These are phyloP conservation scores for Aschersonia sp. DNA, from an alignment of 2,329 filamentous ascomycete genomes.

Conservation along the genomic window DNA sequence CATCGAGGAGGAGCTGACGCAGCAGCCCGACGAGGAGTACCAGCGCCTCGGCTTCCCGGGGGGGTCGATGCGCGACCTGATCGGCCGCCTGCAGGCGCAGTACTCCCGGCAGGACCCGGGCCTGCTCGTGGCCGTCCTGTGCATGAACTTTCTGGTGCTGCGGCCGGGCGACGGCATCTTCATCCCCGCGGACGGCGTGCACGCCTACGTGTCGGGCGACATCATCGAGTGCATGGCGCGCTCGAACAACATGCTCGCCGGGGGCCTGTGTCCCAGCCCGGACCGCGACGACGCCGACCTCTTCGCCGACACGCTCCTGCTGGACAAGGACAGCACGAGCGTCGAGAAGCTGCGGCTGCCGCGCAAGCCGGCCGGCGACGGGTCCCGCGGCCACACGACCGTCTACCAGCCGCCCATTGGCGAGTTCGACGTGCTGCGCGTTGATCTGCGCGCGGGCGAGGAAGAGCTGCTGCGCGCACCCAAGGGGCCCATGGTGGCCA, in stretches of 20 bases:
- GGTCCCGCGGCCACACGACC: conserved; percentile 43
- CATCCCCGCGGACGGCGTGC: conserved; percentile 59
- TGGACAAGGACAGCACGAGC: conserved; percentile 23
- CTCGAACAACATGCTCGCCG: conserved; percentile 60
- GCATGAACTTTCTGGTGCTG: conserved; percentile 61
- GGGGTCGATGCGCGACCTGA: conserved; percentile 38
- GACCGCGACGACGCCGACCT: conserved; percentile 51
- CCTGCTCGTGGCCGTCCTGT: conserved; percentile 51
- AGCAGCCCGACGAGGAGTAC: not conserved
- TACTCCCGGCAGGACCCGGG: conserved; percentile 51
- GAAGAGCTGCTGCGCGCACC: conserved; percentile 28
- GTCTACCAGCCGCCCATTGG: conserved; percentile 52
- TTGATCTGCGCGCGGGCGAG: conserved; percentile 39
- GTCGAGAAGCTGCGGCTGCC: conserved; percentile 40
- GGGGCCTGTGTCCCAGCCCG: conserved; percentile 55
- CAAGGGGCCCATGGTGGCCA: conserved; percentile 2
- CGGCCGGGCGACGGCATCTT: conserved; percentile 52
- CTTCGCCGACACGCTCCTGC: conserved; percentile 26
- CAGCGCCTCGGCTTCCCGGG: not conserved
- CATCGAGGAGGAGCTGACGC: conserved; percentile 21
- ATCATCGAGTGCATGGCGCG: conserved; percentile 71
- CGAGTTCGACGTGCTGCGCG: conserved; percentile 57
- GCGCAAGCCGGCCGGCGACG: conserved; percentile 30
- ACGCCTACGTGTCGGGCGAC: conserved; percentile 58
- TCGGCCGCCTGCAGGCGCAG: conserved; percentile 48